These are phyloP conservation scores for Obba rivulosa DNA, from an alignment of 768 basidiomycete genomes.

Conservation along the genomic window DNA sequence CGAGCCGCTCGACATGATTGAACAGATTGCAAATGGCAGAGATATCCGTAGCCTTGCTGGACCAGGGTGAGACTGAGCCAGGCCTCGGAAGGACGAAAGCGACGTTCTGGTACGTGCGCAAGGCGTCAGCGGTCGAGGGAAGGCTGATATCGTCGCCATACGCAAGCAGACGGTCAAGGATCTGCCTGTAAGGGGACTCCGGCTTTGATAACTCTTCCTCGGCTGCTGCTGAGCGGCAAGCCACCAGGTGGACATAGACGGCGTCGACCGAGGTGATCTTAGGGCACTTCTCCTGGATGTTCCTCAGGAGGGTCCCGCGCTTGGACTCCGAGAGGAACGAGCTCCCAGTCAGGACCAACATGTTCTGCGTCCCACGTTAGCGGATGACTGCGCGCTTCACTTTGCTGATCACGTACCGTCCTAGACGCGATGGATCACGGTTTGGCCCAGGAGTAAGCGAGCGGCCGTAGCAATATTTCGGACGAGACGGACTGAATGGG, in stretches of 20 bases:
- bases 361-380: slow-evolving; percentile 22
- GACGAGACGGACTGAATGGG: no score
- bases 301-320: slow-evolving; percentile 56
- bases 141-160: slow-evolving; percentile 78
- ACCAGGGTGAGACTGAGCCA: slow-evolving; percentile 97
- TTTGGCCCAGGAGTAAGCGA: no score
- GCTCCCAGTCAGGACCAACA: slow-evolving; percentile 77
- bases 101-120: slow-evolving; percentile 34
- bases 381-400: no score
- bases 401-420: no score
- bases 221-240: slow-evolving; percentile 41
- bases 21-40: slow-evolving; percentile 80
- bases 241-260: slow-evolving; percentile 82
- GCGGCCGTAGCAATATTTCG: no score
- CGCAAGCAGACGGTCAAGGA: slow-evolving; percentile 66
- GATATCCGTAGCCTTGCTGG: slow-evolving; percentile 98
- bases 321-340: slow-evolving; percentile 72
- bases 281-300: slow-evolving; percentile 48
- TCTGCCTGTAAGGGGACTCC: slow-evolving; percentile 39
- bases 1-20: slow-evolving; percentile 68
- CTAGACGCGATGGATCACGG: no score
- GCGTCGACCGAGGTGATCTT: slow-evolving; percentile 69
- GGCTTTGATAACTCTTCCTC: slow-evolving; percentile 43
- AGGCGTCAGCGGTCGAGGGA: slow-evolving; percentile 34
- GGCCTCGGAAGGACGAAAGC: slow-evolving; percentile 76